Conservation (phyloP, 192 early-diverging fungal genomes). For the Mortierella antarctica region DNA sequence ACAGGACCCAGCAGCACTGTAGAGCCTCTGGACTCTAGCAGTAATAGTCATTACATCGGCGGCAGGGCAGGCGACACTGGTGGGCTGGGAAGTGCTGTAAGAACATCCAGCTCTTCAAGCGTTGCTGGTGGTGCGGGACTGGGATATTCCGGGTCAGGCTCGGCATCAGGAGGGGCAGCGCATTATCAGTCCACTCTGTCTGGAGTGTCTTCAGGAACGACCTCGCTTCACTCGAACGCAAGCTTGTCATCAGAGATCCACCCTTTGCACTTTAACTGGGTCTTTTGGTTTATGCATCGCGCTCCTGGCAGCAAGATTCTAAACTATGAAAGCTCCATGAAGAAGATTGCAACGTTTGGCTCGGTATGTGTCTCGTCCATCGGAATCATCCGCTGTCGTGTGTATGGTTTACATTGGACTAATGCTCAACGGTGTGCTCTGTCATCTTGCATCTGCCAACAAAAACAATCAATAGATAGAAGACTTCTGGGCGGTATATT, state of each 20-base stretch:
- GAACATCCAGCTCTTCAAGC: not conserved
- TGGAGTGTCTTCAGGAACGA: no score
- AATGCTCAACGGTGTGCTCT: not conserved
- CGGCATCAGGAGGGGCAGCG: not conserved
- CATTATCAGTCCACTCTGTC: not conserved
- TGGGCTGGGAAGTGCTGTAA: no score
- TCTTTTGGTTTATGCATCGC: slow-evolving; percentile 96
- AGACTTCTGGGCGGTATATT: slow-evolving; percentile 83
- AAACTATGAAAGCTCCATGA: slow-evolving; percentile 91
- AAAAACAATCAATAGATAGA: slow-evolving; percentile 63
- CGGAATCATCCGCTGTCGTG: not conserved
- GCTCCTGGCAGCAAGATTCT: slow-evolving; percentile 84
- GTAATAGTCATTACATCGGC: not conserved
- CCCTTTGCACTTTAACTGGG: slow-evolving; percentile 84
- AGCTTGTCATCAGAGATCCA: slow-evolving; percentile 56
- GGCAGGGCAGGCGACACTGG: not conserved
- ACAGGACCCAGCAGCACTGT: slow-evolving; percentile 11
- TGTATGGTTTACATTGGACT: not conserved
- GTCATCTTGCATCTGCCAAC: not conserved
- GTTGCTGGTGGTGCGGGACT: slow-evolving; percentile 2
- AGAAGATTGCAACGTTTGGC: slow-evolving; percentile 81
- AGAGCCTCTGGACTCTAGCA: slow-evolving; percentile 1
- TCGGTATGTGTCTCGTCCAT: slow-evolving; percentile 58
- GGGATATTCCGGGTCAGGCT: not conserved
- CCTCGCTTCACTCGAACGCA: not conserved